Percentiles rank a stretch among this genome's conserved stretches.
Conservation (phyloP, 2,329 filamentous ascomycete species). For the Microsporum ferrugineum region DNA sequence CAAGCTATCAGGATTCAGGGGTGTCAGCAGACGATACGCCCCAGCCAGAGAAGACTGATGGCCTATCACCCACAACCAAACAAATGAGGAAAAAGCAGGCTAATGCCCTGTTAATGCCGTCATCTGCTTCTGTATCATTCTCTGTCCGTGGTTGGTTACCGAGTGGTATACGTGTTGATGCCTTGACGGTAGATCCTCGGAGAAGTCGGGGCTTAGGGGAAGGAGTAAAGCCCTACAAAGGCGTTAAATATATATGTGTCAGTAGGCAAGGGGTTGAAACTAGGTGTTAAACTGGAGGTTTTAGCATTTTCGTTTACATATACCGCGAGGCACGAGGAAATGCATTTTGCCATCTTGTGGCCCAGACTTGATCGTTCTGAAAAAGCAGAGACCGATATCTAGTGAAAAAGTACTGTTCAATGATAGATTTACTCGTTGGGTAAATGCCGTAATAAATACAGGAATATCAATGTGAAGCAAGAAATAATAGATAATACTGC, state of each 20-base stretch:
- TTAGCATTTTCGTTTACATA: neutral
- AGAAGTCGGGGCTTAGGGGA: conserved; percentile 78
- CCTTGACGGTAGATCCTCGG: conserved; percentile 53
- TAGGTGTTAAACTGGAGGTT: conserved; percentile 21
- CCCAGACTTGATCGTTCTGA: no score
- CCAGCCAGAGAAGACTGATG: neutral
- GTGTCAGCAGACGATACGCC: neutral
- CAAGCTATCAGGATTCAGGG: conserved; percentile 5
- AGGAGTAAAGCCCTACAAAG: conserved; percentile 88
- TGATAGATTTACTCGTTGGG: no score
- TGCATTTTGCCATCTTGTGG: no score
- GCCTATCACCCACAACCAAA: neutral
- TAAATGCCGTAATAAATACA: no score
- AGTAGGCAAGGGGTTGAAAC: conserved; percentile 45
- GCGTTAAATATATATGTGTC: conserved; percentile 88
- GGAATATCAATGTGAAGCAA: no score
- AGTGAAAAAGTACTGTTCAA: no score
- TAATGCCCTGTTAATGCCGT: conserved; percentile 69
- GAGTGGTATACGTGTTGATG: conserved; percentile 53
- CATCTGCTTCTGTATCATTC: conserved; percentile 58
- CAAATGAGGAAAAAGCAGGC: conserved; percentile 5
- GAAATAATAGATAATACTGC: neutral
- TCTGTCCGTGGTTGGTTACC: conserved; percentile 53
- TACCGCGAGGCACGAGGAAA: neutral
- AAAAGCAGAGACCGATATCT: no score